phyloP scores from a whole-genome alignment of 2,329 filamentous ascomycete genomes.

The Sphaerulina vaccinii region DNA sequence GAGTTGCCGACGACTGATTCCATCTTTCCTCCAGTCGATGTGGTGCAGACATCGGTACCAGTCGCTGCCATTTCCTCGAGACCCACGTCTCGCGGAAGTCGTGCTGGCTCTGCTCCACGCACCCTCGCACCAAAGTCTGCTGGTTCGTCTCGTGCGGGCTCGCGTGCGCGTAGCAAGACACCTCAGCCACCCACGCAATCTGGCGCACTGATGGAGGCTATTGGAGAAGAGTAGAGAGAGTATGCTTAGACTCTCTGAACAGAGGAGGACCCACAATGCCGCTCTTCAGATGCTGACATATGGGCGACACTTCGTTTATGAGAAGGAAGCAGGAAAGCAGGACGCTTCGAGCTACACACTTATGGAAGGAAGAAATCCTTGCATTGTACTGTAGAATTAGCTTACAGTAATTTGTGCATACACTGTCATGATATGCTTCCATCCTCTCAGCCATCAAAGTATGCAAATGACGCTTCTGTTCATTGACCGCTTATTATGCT shows the following conservation, averaged over 20 bases:
- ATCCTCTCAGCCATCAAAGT: too few species aligned
- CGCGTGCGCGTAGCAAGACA: slow-evolving; percentile 20
- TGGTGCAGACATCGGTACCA: slow-evolving; percentile 11
- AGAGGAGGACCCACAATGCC: too few species aligned
- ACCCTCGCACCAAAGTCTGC: not conserved
- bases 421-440: too few species aligned
- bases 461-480: too few species aligned
- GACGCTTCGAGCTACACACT: too few species aligned
- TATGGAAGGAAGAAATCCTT: too few species aligned
- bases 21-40: slow-evolving; percentile 7
- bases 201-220: slow-evolving; percentile 6
- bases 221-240: slow-evolving; percentile 12
- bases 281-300: too few species aligned
- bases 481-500: not conserved
- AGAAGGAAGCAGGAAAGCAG: too few species aligned
- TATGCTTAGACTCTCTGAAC: too few species aligned
- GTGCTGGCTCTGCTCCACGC: slow-evolving; percentile 12
- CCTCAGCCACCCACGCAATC: slow-evolving; percentile 13
- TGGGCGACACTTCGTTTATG: too few species aligned
- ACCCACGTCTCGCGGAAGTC: slow-evolving; percentile 19
- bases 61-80: slow-evolving; percentile 11
- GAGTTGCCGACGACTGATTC: slow-evolving; percentile 19
- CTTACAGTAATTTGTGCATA: too few species aligned
- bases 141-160: slow-evolving; percentile 19
- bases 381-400: too few species aligned